phyloP scores from a whole-genome alignment of 2,329 filamentous ascomycete species.

The Metarhizium humberi region DNA sequence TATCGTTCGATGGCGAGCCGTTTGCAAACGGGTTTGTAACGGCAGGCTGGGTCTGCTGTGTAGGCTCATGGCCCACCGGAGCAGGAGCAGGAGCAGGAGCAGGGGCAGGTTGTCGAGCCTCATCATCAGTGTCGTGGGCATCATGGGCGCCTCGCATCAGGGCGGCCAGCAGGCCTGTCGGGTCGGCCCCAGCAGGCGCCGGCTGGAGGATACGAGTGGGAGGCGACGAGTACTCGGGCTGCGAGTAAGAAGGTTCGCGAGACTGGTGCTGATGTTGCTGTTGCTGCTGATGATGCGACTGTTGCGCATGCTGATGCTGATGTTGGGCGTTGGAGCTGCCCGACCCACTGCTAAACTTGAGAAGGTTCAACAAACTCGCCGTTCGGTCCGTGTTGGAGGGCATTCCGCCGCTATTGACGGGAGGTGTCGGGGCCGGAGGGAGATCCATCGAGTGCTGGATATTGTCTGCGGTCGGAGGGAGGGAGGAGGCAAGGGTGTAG shows the following conservation, averaged over 20 bases:
- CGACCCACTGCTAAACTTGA: slow-evolving; percentile 46
- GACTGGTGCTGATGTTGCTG: slow-evolving; percentile 9
- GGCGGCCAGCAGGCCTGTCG: slow-evolving; percentile 47
- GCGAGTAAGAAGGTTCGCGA: slow-evolving; percentile 11
- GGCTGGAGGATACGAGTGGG: slow-evolving; percentile 43
- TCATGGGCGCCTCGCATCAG: slow-evolving; percentile 46
- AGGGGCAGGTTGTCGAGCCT: slow-evolving; percentile 16
- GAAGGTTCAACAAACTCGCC: slow-evolving; percentile 47
- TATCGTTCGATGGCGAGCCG: slow-evolving; percentile 52
- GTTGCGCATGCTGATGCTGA: slow-evolving; percentile 14
- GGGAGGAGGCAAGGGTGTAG: slow-evolving; percentile 5
- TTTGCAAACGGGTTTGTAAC: slow-evolving; percentile 31
- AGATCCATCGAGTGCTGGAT: slow-evolving; percentile 27
- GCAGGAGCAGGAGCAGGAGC: background rate
- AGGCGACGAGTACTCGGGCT: slow-evolving; percentile 16
- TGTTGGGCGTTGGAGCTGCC: slow-evolving; percentile 20
- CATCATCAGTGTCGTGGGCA: slow-evolving; percentile 38
- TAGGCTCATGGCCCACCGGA: slow-evolving; percentile 2
- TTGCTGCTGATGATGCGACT: slow-evolving; percentile 18
- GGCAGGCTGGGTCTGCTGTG: slow-evolving; percentile 15
- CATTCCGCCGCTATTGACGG: slow-evolving; percentile 29
- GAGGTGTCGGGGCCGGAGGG: slow-evolving; percentile 42
- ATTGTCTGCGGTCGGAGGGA: background rate
- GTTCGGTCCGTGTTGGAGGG: slow-evolving; percentile 37
- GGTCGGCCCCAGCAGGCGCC: slow-evolving; percentile 45